phyloP scores from a whole-genome alignment of 306 rosid genomes.

The Luffa acutangula region DNA sequence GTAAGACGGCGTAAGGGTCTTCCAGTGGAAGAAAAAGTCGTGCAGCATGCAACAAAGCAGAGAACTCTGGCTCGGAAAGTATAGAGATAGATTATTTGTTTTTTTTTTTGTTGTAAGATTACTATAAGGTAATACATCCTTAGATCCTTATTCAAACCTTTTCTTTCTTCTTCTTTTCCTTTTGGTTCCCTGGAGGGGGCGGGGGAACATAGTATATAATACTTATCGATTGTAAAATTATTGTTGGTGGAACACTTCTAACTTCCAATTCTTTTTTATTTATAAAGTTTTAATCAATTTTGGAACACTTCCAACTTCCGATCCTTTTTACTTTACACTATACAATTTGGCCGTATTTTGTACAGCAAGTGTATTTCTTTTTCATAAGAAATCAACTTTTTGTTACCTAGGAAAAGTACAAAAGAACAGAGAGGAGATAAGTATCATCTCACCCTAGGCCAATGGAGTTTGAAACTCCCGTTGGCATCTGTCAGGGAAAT shows the following conservation, averaged over 20 bases:
- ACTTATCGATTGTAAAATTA: neutral
- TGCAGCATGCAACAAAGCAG: conserved; percentile 85
- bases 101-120: neutral
- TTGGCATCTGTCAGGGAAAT: neutral
- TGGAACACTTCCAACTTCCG: neutral
- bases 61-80: conserved; percentile 91
- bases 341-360: neutral
- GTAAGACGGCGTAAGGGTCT: conserved; percentile 84
- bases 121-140: neutral
- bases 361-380: neutral
- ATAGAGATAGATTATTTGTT: conserved; percentile 13
- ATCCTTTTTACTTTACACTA: neutral
- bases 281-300: neutral
- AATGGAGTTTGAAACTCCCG: neutral
- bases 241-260: neutral
- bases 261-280: neutral
- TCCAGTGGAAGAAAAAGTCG: conserved; percentile 84
- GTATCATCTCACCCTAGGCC: neutral
- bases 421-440: neutral
- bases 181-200: neutral
- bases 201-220: neutral
- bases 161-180: neutral
- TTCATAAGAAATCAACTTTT: neutral
- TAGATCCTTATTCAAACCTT: neutral
- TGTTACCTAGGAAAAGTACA: neutral